These are phyloP conservation scores for Danielozyma ontarioensis DNA, from an alignment of 805 yeast genomes.

Conservation along the genomic window DNA sequence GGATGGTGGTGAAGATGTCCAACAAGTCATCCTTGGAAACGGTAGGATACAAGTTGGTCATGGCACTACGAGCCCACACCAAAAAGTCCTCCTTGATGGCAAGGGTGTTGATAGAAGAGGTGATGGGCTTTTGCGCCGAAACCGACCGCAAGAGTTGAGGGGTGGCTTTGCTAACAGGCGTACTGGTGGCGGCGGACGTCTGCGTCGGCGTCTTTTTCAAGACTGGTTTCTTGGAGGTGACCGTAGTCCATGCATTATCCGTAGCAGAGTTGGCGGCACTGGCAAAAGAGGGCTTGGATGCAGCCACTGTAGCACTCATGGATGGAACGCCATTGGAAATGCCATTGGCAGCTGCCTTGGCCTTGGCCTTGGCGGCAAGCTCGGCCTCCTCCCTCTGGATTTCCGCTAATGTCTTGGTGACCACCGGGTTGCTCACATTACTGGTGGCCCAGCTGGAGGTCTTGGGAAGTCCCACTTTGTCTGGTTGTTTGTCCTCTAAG, in stretches of 20 bases:
- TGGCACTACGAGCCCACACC: conserved; percentile 65
- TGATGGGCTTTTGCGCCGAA: conserved; percentile 25
- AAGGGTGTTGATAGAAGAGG: conserved; percentile 14
- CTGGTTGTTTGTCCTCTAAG: conserved; percentile 18
- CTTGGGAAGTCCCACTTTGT: conserved; percentile 27
- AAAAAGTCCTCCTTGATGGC: conserved; percentile 52
- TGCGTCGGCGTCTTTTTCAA: conserved; percentile 17
- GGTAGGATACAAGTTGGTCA: conserved; percentile 64
- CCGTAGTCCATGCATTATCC: conserved; percentile 20
- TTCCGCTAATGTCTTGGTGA: conserved; percentile 52
- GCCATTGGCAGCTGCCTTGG: conserved; percentile 19
- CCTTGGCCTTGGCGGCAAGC: conserved; percentile 23
- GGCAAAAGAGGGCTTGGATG: conserved; percentile 25
- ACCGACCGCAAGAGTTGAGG: conserved; percentile 36
- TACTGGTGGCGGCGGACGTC: conserved; percentile 10
- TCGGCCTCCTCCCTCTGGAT: conserved; percentile 57
- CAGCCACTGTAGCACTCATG: conserved; percentile 8
- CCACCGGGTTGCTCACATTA: conserved; percentile 17
- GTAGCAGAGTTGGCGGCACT: conserved; percentile 24
- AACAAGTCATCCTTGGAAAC: conserved; percentile 76
- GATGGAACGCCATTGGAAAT: no score
- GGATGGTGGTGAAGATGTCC: conserved; percentile 74
- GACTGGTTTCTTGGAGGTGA: conserved; percentile 34
- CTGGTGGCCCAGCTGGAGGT: conserved; percentile 42
- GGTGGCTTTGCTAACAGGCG: conserved; percentile 19